Base-by-base conservation (phyloP, 306 rosid genomes). In the Glycine soja region DNA sequence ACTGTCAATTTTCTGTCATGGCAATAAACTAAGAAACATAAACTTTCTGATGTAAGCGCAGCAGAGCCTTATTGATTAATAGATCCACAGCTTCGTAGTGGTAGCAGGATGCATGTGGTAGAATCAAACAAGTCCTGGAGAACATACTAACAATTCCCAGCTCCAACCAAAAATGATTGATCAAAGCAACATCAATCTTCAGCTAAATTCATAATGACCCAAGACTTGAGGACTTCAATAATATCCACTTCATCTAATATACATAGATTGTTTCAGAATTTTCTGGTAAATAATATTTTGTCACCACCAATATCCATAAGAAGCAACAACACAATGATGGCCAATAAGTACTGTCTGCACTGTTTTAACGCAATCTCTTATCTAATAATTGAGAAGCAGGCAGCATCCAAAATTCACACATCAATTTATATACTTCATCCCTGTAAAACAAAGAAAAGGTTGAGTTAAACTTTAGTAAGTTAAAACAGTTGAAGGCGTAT, bases 41-140 rank as follows among this genome's bases (percentile, higher is more conserved):
- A 78, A 42, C 68, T 66, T 75, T 88, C 80, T 79, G 91, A 86
- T 88, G 93, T 84, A 87, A 68, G 83, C 79, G 89, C 91, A 81
- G 90, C 88, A 83, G 76, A 79, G 92, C 90, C 88, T 89, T 95
- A 95, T 93, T 93, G 79, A 85, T 86, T 65, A 86, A 86, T 72
- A 86, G 86, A 75, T 72, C 86, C 70, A 18, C 30, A 30, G 85
- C 67, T 89, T 80, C 69, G 58, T 77, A 82, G 79, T 67, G 46
- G 74, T 64, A 74, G 82, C 83, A 88, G 78, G 74, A 77, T 13
- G 58, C 50, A 70, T 76, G 82, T 42, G 80, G 81, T 8, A 85
- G 79, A 82, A 79, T 78, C 66, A 81, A 88, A 71, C 81, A 75
- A 82, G 84, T 64, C 80, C 84, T 50, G 78, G 70, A 70, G 87